Evolutionary conservation across 345 rosid species (phyloP), one percentile per base, ranked within the genome.

Genomic region (Atalantia buxifolia): DNA sequence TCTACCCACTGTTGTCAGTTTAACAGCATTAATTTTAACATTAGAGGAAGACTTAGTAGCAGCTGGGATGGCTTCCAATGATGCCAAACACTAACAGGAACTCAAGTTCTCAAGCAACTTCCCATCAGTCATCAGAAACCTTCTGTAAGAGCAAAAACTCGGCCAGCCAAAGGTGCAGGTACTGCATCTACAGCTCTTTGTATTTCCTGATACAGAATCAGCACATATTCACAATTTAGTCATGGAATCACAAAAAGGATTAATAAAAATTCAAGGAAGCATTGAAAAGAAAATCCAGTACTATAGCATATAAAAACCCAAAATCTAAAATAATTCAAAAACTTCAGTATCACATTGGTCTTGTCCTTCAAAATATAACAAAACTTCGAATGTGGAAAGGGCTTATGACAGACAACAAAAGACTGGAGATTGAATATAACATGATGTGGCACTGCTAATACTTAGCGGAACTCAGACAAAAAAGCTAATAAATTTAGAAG

Each of bases 91-190:
- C 69, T 50, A 38, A 65, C 28, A 57, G 65, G 60, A 69, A 30
- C 56, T 65, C 74, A 9, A 21, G 66, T 31, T 66, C 40, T 31
- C 73, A 66, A 72, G 57, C 73, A 61, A 36, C 65, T 27, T 71
- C 65, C 57, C 16, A 22, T 86, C 81, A 89, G 81, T 65, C 21
- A 28, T 88, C 84, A 93, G 82, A 90, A 90, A 68, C 98, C 97
- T 84, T 91, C 92, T 4, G 93, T 91, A 60, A 96, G 85, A 66
- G 96, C 91, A 90, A 80, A 89, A 74, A 91, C 97, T 72, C 95
- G 92, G 77, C 91, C 95, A 25, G 82, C 81, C 80, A 96, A 81
- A 79, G 98, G 89, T 27, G 90, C 81, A 65, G 87, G 85, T 75
- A 94, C 63, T 65, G 83, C 88, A 40, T 89, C 86, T 59, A 96